phyloP scores from a whole-genome alignment of 2,329 filamentous ascomycete genomes.

The Colletotrichum tofieldiae region DNA sequence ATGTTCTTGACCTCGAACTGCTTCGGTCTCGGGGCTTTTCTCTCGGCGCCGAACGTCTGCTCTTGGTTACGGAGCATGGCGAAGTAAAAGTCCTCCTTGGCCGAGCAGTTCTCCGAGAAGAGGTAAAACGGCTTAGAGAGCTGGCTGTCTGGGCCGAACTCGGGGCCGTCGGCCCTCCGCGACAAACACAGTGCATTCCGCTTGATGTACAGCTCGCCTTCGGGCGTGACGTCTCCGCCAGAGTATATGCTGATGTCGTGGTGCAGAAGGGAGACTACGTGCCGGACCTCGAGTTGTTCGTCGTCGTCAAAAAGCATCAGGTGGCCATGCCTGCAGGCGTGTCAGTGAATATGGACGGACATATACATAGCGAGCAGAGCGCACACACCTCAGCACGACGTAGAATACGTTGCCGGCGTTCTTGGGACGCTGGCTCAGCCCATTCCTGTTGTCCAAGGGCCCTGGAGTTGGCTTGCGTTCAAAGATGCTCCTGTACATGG shows the following conservation, averaged over 20 bases:
- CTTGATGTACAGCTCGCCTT: slow-evolving; percentile 97
- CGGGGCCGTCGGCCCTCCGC: slow-evolving; percentile 71
- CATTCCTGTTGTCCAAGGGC: slow-evolving; percentile 64
- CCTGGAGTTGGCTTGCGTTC: slow-evolving; percentile 76
- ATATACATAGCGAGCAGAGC: slow-evolving; percentile 11
- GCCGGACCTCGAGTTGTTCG: slow-evolving; percentile 94
- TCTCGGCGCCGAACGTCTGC: slow-evolving; percentile 70
- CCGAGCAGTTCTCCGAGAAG: slow-evolving; percentile 94
- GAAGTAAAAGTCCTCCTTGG: slow-evolving; percentile 99
- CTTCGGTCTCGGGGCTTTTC: slow-evolving; percentile 77
- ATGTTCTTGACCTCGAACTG: slow-evolving; percentile 89
- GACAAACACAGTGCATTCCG: slow-evolving; percentile 88
- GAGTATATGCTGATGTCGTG: slow-evolving; percentile 89
- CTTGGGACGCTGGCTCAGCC: slow-evolving; percentile 69
- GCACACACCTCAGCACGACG: slow-evolving; percentile 83
- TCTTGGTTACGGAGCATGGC: slow-evolving; percentile 89
- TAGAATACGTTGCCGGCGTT: slow-evolving; percentile 92
- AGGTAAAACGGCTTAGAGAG: slow-evolving; percentile 89
- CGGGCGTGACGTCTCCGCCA: slow-evolving; percentile 82
- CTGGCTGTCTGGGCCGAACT: slow-evolving; percentile 69
- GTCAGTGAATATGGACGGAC: slow-evolving; percentile 30
- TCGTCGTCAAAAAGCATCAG: slow-evolving; percentile 98
- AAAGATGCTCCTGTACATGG: slow-evolving; percentile 97
- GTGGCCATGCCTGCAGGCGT: slow-evolving; percentile 83
- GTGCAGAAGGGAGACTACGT: slow-evolving; percentile 93